phyloP scores from a whole-genome alignment of 1,139 yeast genomes.

The Magnusiomyces fungicola region DNA sequence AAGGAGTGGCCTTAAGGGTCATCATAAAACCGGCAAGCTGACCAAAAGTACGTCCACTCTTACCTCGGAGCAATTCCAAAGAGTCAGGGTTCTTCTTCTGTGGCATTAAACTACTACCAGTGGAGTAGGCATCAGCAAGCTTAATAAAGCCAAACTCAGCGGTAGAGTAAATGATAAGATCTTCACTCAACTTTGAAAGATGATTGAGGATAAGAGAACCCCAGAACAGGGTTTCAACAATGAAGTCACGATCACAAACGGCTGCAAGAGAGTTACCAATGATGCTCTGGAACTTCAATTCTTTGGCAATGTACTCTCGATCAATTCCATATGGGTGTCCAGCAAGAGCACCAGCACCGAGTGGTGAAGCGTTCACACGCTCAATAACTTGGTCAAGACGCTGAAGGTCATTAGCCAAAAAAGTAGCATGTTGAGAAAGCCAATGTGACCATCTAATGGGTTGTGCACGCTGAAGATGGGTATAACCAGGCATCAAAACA shows the following conservation, averaged over 20 bases:
- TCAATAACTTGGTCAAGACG: slow-evolving; percentile 72
- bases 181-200: slow-evolving; percentile 89
- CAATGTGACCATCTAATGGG: slow-evolving; percentile 99
- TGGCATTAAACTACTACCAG: slow-evolving; percentile 98
- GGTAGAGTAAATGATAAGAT: slow-evolving; percentile 88
- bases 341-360: slow-evolving; percentile 97
- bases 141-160: slow-evolving; percentile 94
- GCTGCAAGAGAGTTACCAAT: slow-evolving; percentile 95
- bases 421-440: slow-evolving; percentile 91
- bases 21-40: slow-evolving; percentile 90
- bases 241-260: slow-evolving; percentile 95
- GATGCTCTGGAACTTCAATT: slow-evolving; percentile 70
- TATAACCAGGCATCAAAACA: slow-evolving; percentile 96
- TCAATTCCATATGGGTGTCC: slow-evolving; percentile 99
- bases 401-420: slow-evolving; percentile 81
- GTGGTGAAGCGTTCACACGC: slow-evolving; percentile 82
- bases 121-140: slow-evolving; percentile 94
- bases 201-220: slow-evolving; percentile 93
- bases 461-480: slow-evolving; percentile 97
- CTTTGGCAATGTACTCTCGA: slow-evolving; percentile 76
- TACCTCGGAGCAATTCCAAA: slow-evolving; percentile 88
- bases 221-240: slow-evolving; percentile 96
- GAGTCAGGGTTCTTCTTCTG: slow-evolving; percentile 98
- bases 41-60: slow-evolving; percentile 96
- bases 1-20: slow-evolving; percentile 93